Base-by-base conservation (phyloP, 768 basidiomycete genomes). In the Suillus luteus region DNA sequence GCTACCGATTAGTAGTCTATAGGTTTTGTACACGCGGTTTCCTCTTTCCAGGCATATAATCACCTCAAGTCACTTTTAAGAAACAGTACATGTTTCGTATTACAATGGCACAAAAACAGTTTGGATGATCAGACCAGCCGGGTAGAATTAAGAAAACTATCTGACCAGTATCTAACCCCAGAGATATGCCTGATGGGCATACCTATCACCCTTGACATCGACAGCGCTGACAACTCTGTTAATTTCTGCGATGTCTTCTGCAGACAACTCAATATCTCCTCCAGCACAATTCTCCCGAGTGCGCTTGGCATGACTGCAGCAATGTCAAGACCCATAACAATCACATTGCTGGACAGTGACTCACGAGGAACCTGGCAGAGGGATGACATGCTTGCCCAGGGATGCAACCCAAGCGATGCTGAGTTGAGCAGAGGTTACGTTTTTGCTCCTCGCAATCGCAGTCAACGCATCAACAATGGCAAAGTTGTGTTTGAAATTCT, bases 301-400 rank as follows among this genome's bases (percentile, higher is more conserved):
- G 38, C 83, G 77, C 2, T 78, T 71, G 22, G 72, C 70, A 22
- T 77, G 70, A 35, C 73, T 79, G 48, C 15, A 68, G 35, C 60
- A 27, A 40, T 22, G 12, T n/a, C 55, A 57, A 57, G 41, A 24
- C 17, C 3, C 27, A 38, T 54, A 8, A 14, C 27, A 58, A 35
- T 24, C n/a, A 55, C 12, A 27, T 38, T 38, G 19, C 19, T 12
- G n/a, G 58, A 65, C 6, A 33, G 24, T 62, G 12, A 76, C 77
- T 58, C 66, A 80, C 80, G 79, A 78, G 9, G 80, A 81, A 24
- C 85, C 84, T 7, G 83, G 83, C 38, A 85, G 77, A 5, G 85
- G 83, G 59, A 86, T 80, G 49, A 83, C 79, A 66, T 81, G 77
- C 0, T 69, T 27, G 3, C 81, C 79, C 5, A 78, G 73, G 0